Evolutionary conservation across 2,329 filamentous ascomycete genomes (phyloP).

Genomic region (Parastagonospora nodorum): DNA sequence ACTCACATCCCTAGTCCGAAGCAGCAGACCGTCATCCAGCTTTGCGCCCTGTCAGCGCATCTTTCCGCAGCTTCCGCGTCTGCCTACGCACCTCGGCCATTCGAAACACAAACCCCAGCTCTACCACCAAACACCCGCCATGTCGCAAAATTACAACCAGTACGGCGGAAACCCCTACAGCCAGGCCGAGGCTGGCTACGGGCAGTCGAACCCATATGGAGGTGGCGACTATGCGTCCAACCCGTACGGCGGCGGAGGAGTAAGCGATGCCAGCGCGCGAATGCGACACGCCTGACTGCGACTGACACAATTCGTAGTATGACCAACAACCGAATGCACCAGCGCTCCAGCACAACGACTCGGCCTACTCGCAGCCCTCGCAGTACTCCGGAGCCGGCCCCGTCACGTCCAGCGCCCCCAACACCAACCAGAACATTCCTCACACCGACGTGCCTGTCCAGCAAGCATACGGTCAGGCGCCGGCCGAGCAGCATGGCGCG

Average conservation of each 20-base stretch:
- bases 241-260: slow-evolving; percentile 37
- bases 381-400: slow-evolving; percentile 6
- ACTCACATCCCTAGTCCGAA: too few species aligned
- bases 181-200: slow-evolving; percentile 45
- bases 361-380: slow-evolving; percentile 48
- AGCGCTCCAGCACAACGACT: slow-evolving; percentile 41
- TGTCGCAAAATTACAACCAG: slow-evolving; percentile 58
- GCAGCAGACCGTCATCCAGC: background rate
- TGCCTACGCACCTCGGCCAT: slow-evolving; percentile 24
- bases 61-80: slow-evolving; percentile 37
- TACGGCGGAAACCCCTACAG: slow-evolving; percentile 67
- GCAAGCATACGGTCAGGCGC: slow-evolving; percentile 7
- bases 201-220: slow-evolving; percentile 47
- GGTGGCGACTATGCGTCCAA: slow-evolving; percentile 35
- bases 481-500: slow-evolving; percentile 61
- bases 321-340: slow-evolving; percentile 31
- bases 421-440: slow-evolving; percentile 10
- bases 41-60: slow-evolving; percentile 17
- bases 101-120: slow-evolving; percentile 12
- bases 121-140: slow-evolving; percentile 18
- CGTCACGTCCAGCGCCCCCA: slow-evolving; percentile 11
- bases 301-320: slow-evolving; percentile 22
- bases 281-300: slow-evolving; percentile 1
- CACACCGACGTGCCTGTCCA: slow-evolving; percentile 21
- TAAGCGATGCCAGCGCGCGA: slow-evolving; percentile 19